A percentile compares a stretch with the other conserved stretches of the same genome.
phyloP scores from a whole-genome alignment of 1,284 basidiomycete genomes.

The Dichomitus squalens region DNA sequence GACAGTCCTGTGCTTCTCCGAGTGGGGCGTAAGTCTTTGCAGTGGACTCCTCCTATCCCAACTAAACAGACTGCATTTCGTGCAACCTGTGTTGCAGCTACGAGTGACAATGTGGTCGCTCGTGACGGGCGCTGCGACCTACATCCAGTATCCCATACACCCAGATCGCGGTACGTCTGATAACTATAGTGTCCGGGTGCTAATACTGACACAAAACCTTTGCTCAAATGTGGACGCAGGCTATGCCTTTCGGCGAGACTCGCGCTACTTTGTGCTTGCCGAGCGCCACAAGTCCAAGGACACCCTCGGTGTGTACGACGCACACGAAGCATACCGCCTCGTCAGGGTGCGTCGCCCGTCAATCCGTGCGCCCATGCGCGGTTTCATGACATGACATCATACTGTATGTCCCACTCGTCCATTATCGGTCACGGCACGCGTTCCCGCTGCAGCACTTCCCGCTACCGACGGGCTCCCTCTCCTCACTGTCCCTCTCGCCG shows the following conservation, averaged over 20 bases:
- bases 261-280: constrained; percentile 78
- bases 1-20: constrained; percentile 82
- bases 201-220: neutral
- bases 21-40: constrained; percentile 74
- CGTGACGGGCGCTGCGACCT: constrained; percentile 64
- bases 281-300: constrained; percentile 89
- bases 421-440: neutral
- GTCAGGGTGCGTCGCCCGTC: constrained; percentile 59
- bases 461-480: constrained; percentile 73
- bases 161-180: constrained; percentile 66
- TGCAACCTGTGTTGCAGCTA: constrained; percentile 47
- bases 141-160: constrained; percentile 80
- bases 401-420: neutral
- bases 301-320: constrained; percentile 81
- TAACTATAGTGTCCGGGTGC: neutral
- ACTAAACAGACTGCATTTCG: neutral
- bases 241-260: constrained; percentile 78
- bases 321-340: constrained; percentile 66
- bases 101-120: constrained; percentile 83
- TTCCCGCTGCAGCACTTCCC: constrained; percentile 69
- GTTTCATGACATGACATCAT: neutral
- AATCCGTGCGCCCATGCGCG: neutral
- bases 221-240: constrained; percentile 42
- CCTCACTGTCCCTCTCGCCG: constrained; percentile 81
- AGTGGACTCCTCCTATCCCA: neutral